Evolutionary conservation across 305 asterid genomes (phyloP), one percentile per base, ranked within the genome.

Genomic region (Lippia alba): DNA sequence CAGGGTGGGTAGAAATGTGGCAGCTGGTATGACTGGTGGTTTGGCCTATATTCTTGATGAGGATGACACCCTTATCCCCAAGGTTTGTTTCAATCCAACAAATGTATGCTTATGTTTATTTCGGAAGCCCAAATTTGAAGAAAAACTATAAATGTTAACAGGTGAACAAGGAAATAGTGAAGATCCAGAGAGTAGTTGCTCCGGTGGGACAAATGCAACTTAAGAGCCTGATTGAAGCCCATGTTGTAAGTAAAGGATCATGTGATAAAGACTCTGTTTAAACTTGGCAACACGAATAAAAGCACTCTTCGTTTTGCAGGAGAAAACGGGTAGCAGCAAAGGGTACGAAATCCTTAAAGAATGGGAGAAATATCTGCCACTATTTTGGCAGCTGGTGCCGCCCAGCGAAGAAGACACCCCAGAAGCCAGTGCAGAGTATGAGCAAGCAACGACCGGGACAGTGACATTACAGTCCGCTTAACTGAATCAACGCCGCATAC

Each of bases 351-450:
- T 94, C 54, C 88, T 94, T 6, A 66, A 81, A 53, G 95, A 90
- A 16, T 94, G 99, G 99, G 99, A 91, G 78, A 88, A 80, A 76
- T 94, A 90, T 78, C 76, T 94, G 83, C 76, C 86, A 46, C 89
- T 94, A 56, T 94, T 94, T 78, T 91, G 99, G 99, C 99, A 94
- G 74, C 83, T 91, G 69, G 99, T 94, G 66, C 99, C 99, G 19
- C 97, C 97, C n/a, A 94, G 99, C 68, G 99, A 94, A 78, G 99
- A 94, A 80, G 99, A 94, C 83, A 88, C 97, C 6, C 99, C 97
- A 0, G 99, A 94, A 79, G 97, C 97, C 48, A 79, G 92, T 33
- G 83, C 89, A 0, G 91, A 88, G 72, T 90, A 65, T 58, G 89
- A 87, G 78, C 92, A 90, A 81, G 74, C 91, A 12, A 66, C 84